A percentile compares a stretch with the other conserved stretches of the same genome.
Conservation (phyloP, 208 protist species). For the Trypanosoma melophagium region DNA sequence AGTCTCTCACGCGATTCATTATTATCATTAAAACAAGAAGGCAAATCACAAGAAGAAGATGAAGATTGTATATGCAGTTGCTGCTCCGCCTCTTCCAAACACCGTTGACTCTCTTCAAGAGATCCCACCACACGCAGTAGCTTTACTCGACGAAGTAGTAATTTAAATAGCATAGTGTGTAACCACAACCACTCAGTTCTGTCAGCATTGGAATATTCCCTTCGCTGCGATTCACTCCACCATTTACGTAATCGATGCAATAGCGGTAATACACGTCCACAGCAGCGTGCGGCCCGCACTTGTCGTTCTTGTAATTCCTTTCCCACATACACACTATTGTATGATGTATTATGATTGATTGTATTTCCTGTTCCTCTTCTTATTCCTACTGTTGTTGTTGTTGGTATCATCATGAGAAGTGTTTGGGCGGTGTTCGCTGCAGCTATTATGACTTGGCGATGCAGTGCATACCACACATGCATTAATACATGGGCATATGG, state of each 20-base stretch:
- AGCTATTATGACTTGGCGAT: slow-evolving; percentile 22
- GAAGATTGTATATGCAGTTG: slow-evolving; percentile 19
- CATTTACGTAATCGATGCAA: slow-evolving; percentile 13
- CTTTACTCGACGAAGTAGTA: slow-evolving; percentile 24
- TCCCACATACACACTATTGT: background rate
- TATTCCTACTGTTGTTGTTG: background rate
- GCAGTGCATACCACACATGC: slow-evolving; percentile 30
- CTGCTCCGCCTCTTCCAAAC: slow-evolving; percentile 16
- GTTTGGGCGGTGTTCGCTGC: slow-evolving; percentile 28
- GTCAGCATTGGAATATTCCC: too few relatives aligned
- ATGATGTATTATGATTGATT: background rate
- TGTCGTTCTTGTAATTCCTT: slow-evolving; percentile 18
- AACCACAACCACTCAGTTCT: slow-evolving; percentile 24
- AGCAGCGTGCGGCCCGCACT: slow-evolving; percentile 16
- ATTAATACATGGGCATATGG: slow-evolving; percentile 21
- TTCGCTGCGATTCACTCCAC: background rate
- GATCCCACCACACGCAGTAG: slow-evolving; percentile 12
- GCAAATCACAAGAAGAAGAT: background rate
- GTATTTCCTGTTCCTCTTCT: background rate
- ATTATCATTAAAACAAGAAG: background rate
- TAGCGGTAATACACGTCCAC: slow-evolving; percentile 20
- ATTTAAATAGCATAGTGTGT: slow-evolving; percentile 27
- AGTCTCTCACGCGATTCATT: background rate
- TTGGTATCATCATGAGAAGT: slow-evolving; percentile 11
- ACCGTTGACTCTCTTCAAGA: slow-evolving; percentile 17